Evolutionary conservation across 1,284 basidiomycete genomes (phyloP).

Genomic region (Peniophora sp.): DNA sequence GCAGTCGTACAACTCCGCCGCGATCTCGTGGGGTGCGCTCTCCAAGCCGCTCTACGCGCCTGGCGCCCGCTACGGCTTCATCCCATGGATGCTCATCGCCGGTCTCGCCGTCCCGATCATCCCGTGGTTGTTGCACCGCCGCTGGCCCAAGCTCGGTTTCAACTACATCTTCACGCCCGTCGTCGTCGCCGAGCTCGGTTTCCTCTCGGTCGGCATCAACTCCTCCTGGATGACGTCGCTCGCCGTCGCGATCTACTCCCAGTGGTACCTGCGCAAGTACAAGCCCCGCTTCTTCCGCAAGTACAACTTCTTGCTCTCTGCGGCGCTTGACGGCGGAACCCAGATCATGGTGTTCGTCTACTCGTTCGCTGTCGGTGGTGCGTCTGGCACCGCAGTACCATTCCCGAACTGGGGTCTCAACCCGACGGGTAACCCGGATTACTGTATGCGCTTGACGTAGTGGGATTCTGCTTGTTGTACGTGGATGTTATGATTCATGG

Average conservation of each 20-base stretch:
- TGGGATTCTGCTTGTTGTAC: too few relatives aligned
- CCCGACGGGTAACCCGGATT: background rate
- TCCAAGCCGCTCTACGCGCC: slow-evolving; percentile 33
- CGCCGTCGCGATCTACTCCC: slow-evolving; percentile 19
- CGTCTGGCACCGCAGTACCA: slow-evolving; percentile 34
- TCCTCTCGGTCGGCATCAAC: slow-evolving; percentile 17
- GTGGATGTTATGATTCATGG: too few relatives aligned
- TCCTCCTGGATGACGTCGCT: slow-evolving; percentile 17
- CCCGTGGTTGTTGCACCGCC: slow-evolving; percentile 28
- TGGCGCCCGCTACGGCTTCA: slow-evolving; percentile 28
- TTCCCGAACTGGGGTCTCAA: slow-evolving; percentile 34
- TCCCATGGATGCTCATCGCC: slow-evolving; percentile 25
- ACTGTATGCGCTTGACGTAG: slow-evolving; percentile 1
- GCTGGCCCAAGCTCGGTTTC: slow-evolving; percentile 27
- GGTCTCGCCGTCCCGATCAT: slow-evolving; percentile 32
- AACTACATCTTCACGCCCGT: slow-evolving; percentile 28
- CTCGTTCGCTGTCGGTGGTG: slow-evolving; percentile 56
- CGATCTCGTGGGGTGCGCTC: slow-evolving; percentile 40
- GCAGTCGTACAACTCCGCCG: slow-evolving; percentile 29
- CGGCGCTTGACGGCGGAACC: slow-evolving; percentile 39
- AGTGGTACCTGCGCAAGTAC: slow-evolving; percentile 25
- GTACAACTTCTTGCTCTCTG: slow-evolving; percentile 27
- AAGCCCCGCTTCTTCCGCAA: slow-evolving; percentile 23
- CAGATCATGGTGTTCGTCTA: slow-evolving; percentile 20
- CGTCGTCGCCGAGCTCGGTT: slow-evolving; percentile 17